Percentiles rank a stretch among this genome's conserved stretches.
These are phyloP conservation scores for Pistacia vera DNA, from an alignment of 345 rosid genomes.

Conservation along the genomic window DNA sequence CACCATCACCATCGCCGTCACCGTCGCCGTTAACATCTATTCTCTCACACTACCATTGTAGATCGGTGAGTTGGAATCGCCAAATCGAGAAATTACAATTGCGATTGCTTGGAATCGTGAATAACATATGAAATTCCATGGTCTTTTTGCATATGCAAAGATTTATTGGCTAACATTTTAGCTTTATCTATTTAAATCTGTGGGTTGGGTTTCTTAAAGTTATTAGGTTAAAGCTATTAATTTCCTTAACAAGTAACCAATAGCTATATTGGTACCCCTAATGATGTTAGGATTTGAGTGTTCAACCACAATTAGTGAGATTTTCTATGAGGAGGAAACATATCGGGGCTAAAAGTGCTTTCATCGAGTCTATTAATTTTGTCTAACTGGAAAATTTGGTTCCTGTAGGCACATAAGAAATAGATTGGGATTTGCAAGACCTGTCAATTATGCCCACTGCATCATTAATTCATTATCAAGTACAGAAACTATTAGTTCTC, in stretches of 20 bases:
- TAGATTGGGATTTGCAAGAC: conserved; percentile 43
- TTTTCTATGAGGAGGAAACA: not conserved
- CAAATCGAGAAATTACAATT: not conserved
- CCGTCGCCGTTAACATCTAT: too few relatives aligned
- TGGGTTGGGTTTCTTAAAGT: not conserved
- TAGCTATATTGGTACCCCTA: not conserved
- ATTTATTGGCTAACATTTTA: not conserved
- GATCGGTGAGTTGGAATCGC: too few relatives aligned
- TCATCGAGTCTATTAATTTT: conserved; percentile 28
- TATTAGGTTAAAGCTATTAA: not conserved
- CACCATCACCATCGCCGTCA: too few relatives aligned
- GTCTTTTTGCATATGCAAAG: too few relatives aligned
- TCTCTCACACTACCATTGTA: too few relatives aligned
- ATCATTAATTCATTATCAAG: conserved; percentile 50
- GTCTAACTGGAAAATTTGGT: conserved; percentile 69
- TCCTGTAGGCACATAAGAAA: conserved; percentile 97
- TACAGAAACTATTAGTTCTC: conserved; percentile 43
- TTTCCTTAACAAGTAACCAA: not conserved
- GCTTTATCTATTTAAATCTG: not conserved
- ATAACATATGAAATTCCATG: too few relatives aligned
- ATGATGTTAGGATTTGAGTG: not conserved
- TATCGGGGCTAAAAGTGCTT: conserved; percentile 13
- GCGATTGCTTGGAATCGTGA: too few relatives aligned
- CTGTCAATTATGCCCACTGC: conserved; percentile 57
- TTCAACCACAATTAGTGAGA: not conserved